These are phyloP conservation scores for Chaetomium cochliodes DNA, from an alignment of 495 filamentous ascomycete genomes.

Conservation along the genomic window DNA sequence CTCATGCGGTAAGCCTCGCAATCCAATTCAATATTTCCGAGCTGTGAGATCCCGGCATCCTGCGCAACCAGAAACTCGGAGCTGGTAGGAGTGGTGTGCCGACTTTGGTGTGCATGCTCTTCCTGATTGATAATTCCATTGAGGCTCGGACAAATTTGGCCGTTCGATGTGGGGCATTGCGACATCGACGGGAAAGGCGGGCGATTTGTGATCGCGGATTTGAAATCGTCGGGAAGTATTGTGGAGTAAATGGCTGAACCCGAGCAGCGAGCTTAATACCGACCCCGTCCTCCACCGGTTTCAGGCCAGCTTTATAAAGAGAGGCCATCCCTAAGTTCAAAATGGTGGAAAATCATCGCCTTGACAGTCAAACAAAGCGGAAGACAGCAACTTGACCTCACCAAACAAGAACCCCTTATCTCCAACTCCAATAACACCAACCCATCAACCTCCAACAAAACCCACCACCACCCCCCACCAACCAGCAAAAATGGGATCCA, in stretches of 20 bases:
- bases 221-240: not conserved
- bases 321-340: too few relatives aligned
- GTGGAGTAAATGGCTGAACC: not conserved
- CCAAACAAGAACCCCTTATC: not conserved
- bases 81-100: too few relatives aligned
- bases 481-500: not conserved
- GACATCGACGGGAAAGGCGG: not conserved
- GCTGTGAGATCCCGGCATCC: too few relatives aligned
- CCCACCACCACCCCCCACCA: not conserved
- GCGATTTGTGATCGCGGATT: not conserved
- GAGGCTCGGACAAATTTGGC: not conserved
- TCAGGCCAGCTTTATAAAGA: not conserved
- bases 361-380: too few relatives aligned
- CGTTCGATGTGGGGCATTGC: constrained; percentile 2
- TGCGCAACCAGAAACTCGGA: too few relatives aligned
- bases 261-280: not conserved
- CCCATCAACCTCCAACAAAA: not conserved
- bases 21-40: too few relatives aligned
- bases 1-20: too few relatives aligned
- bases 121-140: too few relatives aligned
- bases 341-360: too few relatives aligned
- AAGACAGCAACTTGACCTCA: not conserved
- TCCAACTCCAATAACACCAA: not conserved
- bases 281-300: not conserved
- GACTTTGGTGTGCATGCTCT: too few relatives aligned